Evolutionary conservation across 306 rosid species (phyloP).

Genomic region (Parietaria judaica): DNA sequence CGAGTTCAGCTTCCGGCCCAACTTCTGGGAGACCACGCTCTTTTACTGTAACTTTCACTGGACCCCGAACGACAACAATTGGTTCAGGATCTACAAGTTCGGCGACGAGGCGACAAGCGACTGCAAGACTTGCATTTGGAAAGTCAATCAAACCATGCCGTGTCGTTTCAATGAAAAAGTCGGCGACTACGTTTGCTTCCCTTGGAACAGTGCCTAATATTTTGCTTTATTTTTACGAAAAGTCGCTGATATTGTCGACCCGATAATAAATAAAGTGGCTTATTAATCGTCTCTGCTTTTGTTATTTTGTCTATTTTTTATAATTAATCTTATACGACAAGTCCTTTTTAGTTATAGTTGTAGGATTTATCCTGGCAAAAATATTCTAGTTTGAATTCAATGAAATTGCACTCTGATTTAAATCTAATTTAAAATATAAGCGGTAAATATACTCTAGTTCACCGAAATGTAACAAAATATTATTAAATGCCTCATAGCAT

Average conservation of each 20-base stretch:
- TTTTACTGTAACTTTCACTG: background rate
- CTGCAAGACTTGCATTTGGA: background rate
- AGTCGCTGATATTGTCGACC: too few species aligned
- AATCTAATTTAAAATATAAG: too few species aligned
- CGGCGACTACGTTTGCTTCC: background rate
- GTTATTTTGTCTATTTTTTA: too few species aligned
- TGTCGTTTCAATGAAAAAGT: background rate
- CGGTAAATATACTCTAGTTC: too few species aligned
- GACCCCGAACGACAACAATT: background rate
- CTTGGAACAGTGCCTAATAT: background rate
- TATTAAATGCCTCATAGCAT: too few species aligned
- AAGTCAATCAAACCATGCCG: background rate
- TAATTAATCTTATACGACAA: too few species aligned
- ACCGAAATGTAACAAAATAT: too few species aligned
- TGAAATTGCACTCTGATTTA: too few species aligned
- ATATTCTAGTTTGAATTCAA: too few species aligned
- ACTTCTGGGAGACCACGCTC: background rate
- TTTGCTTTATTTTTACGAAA: background rate
- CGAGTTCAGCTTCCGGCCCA: background rate
- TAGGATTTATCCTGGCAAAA: too few species aligned
- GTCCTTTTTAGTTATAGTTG: too few species aligned
- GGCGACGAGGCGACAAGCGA: background rate
- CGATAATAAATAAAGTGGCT: background rate
- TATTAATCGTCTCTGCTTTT: too few species aligned
- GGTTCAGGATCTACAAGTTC: background rate